Evolutionary conservation across 2,329 filamentous ascomycete genomes (phyloP).

Genomic region (Penicillium occitanis): DNA sequence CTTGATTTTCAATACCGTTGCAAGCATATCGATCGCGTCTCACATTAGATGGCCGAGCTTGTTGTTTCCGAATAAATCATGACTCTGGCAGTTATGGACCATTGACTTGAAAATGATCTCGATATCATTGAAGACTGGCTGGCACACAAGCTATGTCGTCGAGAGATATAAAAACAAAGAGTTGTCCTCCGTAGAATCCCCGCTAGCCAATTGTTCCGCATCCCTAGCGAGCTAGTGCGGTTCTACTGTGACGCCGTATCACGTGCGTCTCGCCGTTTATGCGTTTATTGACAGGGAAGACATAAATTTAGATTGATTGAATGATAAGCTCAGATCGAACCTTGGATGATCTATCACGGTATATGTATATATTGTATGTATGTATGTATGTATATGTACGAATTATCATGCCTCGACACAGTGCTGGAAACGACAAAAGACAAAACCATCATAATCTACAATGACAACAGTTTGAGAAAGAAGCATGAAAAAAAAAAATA

Average conservation of each 20-base stretch:
- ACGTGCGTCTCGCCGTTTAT: constrained; percentile 5
- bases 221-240: constrained; percentile 11
- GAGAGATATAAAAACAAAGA: background rate
- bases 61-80: background rate
- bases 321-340: background rate
- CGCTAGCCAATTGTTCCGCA: constrained; percentile 5
- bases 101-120: background rate
- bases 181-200: background rate
- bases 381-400: constrained; percentile 20
- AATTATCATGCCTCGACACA: constrained; percentile 11
- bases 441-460: constrained; percentile 19
- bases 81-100: background rate
- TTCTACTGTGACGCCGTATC: background rate
- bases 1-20: background rate
- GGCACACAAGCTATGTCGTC: background rate
- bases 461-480: background rate
- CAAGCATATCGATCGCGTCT: constrained; percentile 9
- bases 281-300: background rate
- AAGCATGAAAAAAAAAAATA: background rate
- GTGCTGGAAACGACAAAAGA: constrained; percentile 10
- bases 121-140: background rate
- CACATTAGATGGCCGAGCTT: background rate
- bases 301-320: too few relatives aligned
- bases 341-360: background rate
- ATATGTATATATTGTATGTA: constrained; percentile 1